Evolutionary conservation across 2,329 filamentous ascomycete species (phyloP), one percentile per base, ranked within the genome.

Genomic region (Exophiala calicioides): DNA sequence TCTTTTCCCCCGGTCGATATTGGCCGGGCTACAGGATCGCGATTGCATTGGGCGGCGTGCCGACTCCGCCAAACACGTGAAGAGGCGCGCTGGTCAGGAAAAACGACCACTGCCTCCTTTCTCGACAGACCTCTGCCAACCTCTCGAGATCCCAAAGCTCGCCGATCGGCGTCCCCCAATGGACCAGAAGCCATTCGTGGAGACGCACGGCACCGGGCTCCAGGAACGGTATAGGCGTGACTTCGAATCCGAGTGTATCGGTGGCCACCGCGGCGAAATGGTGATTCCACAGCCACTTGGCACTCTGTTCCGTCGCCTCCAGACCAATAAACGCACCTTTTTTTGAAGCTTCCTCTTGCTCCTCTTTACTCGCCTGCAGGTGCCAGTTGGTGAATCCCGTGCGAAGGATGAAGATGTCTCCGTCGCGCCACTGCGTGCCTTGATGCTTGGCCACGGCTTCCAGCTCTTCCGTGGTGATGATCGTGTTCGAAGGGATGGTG

Each of bases 31-130:
- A 57, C 3, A 55, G 50, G 23, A 56, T 50, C 20, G 53, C 55
- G 6, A 37, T 44, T 10, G 41, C 50, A 34, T 58, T 58, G 9
- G 53, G 35, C 2, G 53, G 55, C 21, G 43, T 52, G 9, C 43
- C 53, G 13, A 58, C 50, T 7, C 53, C 55, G 21, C 50, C 47
- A 27, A 39, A 48, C 5, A 58, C 15, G 35, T 56, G 24, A n/a
- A 58, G 34, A 5, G 52, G 55, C 13, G 18, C 24, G 7, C 69
- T 74, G 1, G 68, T 66, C 10, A 78, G 59, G 45, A 78, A 77
- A 46, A 78, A 78, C 0, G 56, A 60, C 63, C 62, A 70, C 16
- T 68, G 20, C n/a, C 59, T 3, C 53, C 52, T 16, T 30, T 55
- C 58, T 47, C 15, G 9, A 57, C 69, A 72, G 38, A 65, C 55